phyloP scores from a whole-genome alignment of 257 asterid species.

The Eustoma russellianum region DNA sequence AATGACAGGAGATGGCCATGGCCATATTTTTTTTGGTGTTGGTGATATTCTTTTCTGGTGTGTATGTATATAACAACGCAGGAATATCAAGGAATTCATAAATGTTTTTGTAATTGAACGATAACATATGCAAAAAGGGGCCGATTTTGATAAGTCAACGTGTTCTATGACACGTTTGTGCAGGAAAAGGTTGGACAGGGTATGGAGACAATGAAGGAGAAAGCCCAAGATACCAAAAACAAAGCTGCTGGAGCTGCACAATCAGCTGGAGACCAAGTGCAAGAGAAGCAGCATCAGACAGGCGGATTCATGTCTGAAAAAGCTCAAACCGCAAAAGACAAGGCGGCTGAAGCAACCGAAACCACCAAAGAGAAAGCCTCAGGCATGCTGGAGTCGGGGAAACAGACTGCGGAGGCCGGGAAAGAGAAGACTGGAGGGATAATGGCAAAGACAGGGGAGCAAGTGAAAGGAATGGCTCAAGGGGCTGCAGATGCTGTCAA shows the following conservation, averaged over 20 bases:
- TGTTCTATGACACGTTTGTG: too few relatives aligned
- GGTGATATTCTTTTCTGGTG: too few relatives aligned
- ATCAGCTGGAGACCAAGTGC: conserved; percentile 8
- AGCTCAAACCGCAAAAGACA: conserved; percentile 21
- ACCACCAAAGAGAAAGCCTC: conserved; percentile 48
- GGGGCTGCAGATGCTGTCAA: conserved; percentile 71
- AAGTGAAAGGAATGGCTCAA: conserved; percentile 55
- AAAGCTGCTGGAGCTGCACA: conserved; percentile 20
- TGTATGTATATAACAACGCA: too few relatives aligned
- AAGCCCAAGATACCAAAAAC: conserved; percentile 37
- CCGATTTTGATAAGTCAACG: too few relatives aligned
- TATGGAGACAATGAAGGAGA: conserved; percentile 38
- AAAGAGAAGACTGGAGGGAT: conserved; percentile 64
- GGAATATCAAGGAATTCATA: too few relatives aligned
- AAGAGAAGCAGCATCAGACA: conserved; percentile 14
- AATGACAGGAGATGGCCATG: too few relatives aligned
- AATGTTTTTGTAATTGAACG: too few relatives aligned
- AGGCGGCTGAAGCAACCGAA: conserved; percentile 19
- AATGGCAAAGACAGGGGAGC: conserved; percentile 54
- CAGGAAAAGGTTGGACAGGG: conserved; percentile 38
- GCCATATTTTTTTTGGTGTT: too few relatives aligned
- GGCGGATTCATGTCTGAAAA: conserved; percentile 19
- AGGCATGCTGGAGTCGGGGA: conserved; percentile 41
- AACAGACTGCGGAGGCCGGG: conserved; percentile 59
- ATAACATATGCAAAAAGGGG: too few relatives aligned